A percentile compares a stretch with the other conserved stretches of the same genome.
Conservation (phyloP, 192 early-diverging fungal genomes). For the Backusella luteola region DNA sequence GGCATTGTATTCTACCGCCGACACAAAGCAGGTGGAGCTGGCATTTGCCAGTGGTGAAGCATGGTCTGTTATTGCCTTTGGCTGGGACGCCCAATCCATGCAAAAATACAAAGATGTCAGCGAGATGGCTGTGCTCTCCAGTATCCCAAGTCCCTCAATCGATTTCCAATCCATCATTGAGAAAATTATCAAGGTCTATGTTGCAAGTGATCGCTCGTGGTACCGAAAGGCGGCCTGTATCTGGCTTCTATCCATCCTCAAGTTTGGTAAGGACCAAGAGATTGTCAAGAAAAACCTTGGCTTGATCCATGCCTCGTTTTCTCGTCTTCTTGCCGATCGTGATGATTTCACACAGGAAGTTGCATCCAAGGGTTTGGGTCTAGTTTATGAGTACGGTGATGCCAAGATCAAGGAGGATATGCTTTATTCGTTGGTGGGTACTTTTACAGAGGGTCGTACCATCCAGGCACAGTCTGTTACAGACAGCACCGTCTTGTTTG, state of each 20-base stretch:
- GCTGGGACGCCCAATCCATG: conserved; percentile 70
- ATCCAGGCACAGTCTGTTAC: conserved; percentile 56
- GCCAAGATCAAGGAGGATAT: conserved; percentile 61
- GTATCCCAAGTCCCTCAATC: conserved; percentile 23
- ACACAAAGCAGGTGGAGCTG: conserved; percentile 78
- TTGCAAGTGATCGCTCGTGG: conserved; percentile 49
- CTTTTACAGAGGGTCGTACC: conserved; percentile 69
- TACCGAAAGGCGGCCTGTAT: conserved; percentile 69
- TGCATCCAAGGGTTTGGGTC: conserved; percentile 82
- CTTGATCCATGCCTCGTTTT: conserved; percentile 75
- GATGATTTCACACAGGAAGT: conserved; percentile 89
- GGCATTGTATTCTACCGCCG: conserved; percentile 35
- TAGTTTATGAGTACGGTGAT: conserved; percentile 83
- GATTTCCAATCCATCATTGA: conserved; percentile 40
- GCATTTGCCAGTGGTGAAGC: conserved; percentile 88
- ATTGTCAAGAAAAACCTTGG: conserved; percentile 55
- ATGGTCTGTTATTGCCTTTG: conserved; percentile 56
- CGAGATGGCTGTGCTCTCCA: conserved; percentile 26
- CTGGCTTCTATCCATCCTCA: conserved; percentile 78
- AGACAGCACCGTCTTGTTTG: conserved; percentile 74
- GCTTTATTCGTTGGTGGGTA: conserved; percentile 70
- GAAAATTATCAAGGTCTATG: conserved; percentile 52
- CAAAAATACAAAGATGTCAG: conserved; percentile 70
- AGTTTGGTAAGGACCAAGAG: conserved; percentile 58
- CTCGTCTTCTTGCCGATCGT: conserved; percentile 71